These are phyloP conservation scores for Penicillium ucsense DNA, from an alignment of 495 filamentous ascomycete species.

Conservation along the genomic window DNA sequence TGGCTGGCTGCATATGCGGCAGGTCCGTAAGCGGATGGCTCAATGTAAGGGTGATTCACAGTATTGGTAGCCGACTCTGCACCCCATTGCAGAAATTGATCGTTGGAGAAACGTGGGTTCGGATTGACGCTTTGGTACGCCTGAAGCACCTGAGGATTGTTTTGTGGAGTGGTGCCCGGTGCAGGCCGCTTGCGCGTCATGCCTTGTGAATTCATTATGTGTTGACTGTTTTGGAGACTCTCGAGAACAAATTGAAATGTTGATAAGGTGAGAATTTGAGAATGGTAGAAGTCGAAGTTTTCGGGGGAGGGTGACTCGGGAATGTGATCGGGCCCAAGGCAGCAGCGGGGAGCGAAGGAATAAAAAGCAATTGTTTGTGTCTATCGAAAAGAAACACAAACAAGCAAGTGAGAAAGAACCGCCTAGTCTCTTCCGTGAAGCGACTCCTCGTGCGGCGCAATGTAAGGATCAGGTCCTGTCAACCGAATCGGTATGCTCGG, in stretches of 20 bases:
- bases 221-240: slow-evolving; percentile 2
- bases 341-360: background rate
- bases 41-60: slow-evolving; percentile 21
- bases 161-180: slow-evolving; percentile 54
- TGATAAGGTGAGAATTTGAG: slow-evolving; percentile 4
- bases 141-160: slow-evolving; percentile 37
- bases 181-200: slow-evolving; percentile 61
- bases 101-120: slow-evolving; percentile 37
- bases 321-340: background rate
- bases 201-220: slow-evolving; percentile 34
- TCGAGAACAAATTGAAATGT: background rate
- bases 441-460: too few species aligned
- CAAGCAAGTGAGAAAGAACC: background rate
- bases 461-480: too few species aligned
- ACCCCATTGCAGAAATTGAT: slow-evolving; percentile 47
- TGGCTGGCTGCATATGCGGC: slow-evolving; percentile 23
- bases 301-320: too few species aligned
- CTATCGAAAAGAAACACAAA: background rate
- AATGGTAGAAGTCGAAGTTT: background rate
- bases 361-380: background rate
- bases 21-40: slow-evolving; percentile 35
- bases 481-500: too few species aligned
- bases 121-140: slow-evolving; percentile 23
- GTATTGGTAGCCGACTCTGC: slow-evolving; percentile 30
- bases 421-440: slow-evolving; percentile 4